A percentile compares a stretch with the other conserved stretches of the same genome.
Evolutionary conservation across 1,284 basidiomycete species (phyloP).

Genomic region (Inonotus hispidus): DNA sequence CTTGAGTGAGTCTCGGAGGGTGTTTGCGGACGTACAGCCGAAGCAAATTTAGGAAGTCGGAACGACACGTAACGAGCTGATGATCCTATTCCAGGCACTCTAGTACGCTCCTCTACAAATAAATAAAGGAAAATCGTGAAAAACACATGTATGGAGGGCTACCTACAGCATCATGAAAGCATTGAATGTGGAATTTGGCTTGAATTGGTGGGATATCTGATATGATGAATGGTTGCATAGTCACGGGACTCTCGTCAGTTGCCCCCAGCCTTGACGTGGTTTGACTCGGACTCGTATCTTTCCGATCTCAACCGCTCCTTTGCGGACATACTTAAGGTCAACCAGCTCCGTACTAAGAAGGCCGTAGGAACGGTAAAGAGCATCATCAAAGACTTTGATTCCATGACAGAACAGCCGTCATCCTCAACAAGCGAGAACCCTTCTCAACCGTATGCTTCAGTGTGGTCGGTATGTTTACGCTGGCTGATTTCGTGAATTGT

Average conservation of each 20-base stretch:
- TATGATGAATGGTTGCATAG: neutral
- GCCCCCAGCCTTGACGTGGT: neutral
- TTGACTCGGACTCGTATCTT: neutral
- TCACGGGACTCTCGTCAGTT: neutral
- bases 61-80: neutral
- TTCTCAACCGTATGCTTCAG: neutral
- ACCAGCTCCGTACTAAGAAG: neutral
- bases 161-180: too few relatives aligned
- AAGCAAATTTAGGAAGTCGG: neutral
- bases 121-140: neutral
- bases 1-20: neutral
- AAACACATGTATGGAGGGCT: neutral
- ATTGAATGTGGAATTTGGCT: too few relatives aligned
- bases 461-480: neutral
- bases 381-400: neutral
- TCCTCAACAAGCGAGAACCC: neutral
- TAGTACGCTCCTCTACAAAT: neutral
- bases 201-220: too few relatives aligned
- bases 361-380: slow-evolving; percentile 2
- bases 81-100: neutral
- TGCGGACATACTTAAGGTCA: neutral
- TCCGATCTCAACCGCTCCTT: neutral
- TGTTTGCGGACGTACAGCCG: neutral
- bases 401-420: neutral
- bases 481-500: neutral